Base-by-base conservation (phyloP, 345 rosid genomes). In the Salix purpurea region DNA sequence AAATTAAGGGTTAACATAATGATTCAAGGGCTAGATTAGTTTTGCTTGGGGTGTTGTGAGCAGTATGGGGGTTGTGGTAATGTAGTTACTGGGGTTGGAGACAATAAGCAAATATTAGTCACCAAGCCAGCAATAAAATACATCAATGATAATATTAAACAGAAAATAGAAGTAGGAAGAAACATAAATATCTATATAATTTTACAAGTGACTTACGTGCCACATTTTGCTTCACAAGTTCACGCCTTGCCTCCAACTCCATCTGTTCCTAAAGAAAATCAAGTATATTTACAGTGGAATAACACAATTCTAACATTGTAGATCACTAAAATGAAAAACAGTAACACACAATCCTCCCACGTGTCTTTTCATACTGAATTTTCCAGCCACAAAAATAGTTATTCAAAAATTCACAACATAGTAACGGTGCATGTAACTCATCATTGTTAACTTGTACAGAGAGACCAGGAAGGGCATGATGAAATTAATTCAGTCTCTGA, bases 241-340 rank as follows among this genome's bases (percentile, higher is more conserved):
- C 96, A 74, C 97, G 97, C 86, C 87, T 90, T 76, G 90, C 94
- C 84, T 93, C 97, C 68, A 96, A 89, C 70, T 89, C 87, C 71
- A 81, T 83, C 88, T 93, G 84, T 83, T 93, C 98, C 98, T 90
- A 86, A 48, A 83, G 14, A 75, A 58, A 58, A 58, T 58, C 64
- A 0, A 58, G 64, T 58, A 10, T n/a, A 58, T 23, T n/a, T 58
- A 58, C 9, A 58, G 64, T n/a, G 10, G 28, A 58, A n/a, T n/a
- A 58, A 58, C 64, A 19, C 68, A 19, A 67, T 16, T 5, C 7
- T 21, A 42, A 54, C 46, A 60, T 0, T 8, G 23, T 24, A 19
- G 24, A 9, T 23, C 24, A n/a, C 34, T 15, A 16, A 36, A 58
- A 58, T 58, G 64, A 58, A 58, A 58, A 58, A 9, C 54, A 36